phyloP scores from a whole-genome alignment of 2,329 filamentous ascomycete species.

The Apiospora sp. region DNA sequence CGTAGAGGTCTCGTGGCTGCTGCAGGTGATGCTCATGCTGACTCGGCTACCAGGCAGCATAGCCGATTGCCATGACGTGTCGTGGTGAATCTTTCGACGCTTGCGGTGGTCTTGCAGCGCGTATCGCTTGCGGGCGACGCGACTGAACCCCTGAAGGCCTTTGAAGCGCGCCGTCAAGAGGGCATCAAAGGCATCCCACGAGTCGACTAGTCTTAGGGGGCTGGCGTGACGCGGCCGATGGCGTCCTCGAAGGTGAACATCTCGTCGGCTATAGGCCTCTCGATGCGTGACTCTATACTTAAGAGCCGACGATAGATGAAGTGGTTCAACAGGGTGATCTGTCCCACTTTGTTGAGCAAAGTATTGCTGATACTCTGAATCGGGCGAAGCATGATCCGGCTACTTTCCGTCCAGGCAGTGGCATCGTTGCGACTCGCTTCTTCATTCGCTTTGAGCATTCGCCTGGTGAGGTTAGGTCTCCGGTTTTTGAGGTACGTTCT shows the following conservation, averaged over 20 bases:
- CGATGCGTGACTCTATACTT: not conserved
- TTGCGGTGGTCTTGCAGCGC: not conserved
- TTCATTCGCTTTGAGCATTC: not conserved
- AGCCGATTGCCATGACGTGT: not conserved
- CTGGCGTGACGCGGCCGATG: not conserved
- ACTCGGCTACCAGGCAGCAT: not conserved
- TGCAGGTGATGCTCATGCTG: not conserved
- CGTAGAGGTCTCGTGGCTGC: not conserved
- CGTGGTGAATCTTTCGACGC: not conserved
- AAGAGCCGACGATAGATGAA: not conserved
- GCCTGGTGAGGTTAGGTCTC: not conserved
- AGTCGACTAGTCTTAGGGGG: not conserved
- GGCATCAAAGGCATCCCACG: not conserved
- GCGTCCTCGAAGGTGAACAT: not conserved
- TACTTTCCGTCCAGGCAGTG: not conserved
- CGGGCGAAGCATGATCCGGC: not conserved
- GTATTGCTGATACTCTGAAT: not conserved
- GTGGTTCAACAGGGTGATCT: not conserved
- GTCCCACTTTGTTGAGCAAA: not conserved
- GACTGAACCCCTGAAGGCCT: not conserved
- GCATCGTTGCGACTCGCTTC: not conserved
- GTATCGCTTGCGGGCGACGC: not conserved
- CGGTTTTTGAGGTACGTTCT: no score
- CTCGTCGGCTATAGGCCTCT: not conserved
- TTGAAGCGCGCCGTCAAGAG: not conserved